These are phyloP conservation scores for Lachnum nothofagi DNA, from an alignment of 2,329 filamentous ascomycete species.

Conservation along the genomic window DNA sequence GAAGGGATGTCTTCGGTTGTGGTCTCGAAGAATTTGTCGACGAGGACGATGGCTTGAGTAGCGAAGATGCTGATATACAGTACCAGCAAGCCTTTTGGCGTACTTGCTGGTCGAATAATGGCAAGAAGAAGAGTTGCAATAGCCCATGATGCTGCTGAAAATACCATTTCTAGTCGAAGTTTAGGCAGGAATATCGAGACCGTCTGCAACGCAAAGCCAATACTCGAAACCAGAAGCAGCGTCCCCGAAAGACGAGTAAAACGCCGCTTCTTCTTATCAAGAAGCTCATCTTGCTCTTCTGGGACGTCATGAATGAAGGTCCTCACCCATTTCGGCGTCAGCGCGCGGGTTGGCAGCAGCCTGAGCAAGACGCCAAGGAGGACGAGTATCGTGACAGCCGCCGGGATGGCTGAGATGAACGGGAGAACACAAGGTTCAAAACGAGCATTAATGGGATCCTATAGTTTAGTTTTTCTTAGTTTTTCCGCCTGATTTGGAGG, in stretches of 20 bases:
- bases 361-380: slow-evolving; percentile 25
- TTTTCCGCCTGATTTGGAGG: not conserved
- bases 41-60: slow-evolving; percentile 23
- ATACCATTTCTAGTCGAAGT: slow-evolving; percentile 37
- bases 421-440: slow-evolving; percentile 27
- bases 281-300: slow-evolving; percentile 31
- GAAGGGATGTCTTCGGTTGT: slow-evolving; percentile 10
- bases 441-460: slow-evolving; percentile 29
- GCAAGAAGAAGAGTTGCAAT: slow-evolving; percentile 20
- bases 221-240: slow-evolving; percentile 36
- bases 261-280: slow-evolving; percentile 23
- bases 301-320: slow-evolving; percentile 46
- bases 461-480: not conserved
- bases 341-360: slow-evolving; percentile 31
- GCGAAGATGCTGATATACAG: slow-evolving; percentile 21
- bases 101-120: slow-evolving; percentile 22
- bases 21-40: slow-evolving; percentile 30
- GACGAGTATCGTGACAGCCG: slow-evolving; percentile 28
- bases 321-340: slow-evolving; percentile 42
- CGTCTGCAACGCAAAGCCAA: slow-evolving; percentile 35
- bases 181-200: slow-evolving; percentile 31
- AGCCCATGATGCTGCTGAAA: slow-evolving; percentile 24
- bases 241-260: slow-evolving; percentile 31
- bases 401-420: slow-evolving; percentile 27
- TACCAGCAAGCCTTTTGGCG: slow-evolving; percentile 24